phyloP scores from a whole-genome alignment of 2,329 filamentous ascomycete species.

The Dactylonectria estremocensis region DNA sequence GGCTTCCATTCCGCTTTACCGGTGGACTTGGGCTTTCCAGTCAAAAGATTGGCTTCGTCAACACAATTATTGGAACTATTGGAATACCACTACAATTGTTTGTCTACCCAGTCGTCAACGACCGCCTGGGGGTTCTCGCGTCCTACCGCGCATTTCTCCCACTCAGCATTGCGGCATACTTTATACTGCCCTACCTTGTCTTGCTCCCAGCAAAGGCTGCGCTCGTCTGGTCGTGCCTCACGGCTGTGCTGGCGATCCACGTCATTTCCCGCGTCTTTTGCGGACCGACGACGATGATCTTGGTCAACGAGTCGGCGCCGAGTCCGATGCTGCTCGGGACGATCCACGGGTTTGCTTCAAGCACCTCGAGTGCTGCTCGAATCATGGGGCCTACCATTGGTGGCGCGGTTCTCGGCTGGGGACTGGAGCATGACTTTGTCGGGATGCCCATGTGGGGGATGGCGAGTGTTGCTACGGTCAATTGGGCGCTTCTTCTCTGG shows the following conservation, averaged over 20 bases:
- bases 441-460: slow-evolving; percentile 42
- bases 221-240: slow-evolving; percentile 39
- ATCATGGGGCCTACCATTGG: slow-evolving; percentile 45
- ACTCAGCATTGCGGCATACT: slow-evolving; percentile 42
- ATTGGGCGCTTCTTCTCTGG: slow-evolving; percentile 22
- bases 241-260: slow-evolving; percentile 36
- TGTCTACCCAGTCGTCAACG: slow-evolving; percentile 40
- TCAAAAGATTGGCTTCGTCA: slow-evolving; percentile 43
- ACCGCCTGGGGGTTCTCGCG: slow-evolving; percentile 29
- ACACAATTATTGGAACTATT: slow-evolving; percentile 44
- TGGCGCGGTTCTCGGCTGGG: slow-evolving; percentile 44
- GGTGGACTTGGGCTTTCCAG: slow-evolving; percentile 45
- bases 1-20: slow-evolving; percentile 38
- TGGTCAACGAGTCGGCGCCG: slow-evolving; percentile 46
- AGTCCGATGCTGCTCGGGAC: slow-evolving; percentile 41
- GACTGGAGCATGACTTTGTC: slow-evolving; percentile 41
- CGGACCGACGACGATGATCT: slow-evolving; percentile 44
- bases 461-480: slow-evolving; percentile 6
- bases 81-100: slow-evolving; percentile 44
- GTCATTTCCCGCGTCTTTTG: slow-evolving; percentile 44
- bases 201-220: slow-evolving; percentile 32
- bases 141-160: slow-evolving; percentile 43
- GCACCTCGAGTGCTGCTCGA: slow-evolving; percentile 42
- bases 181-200: slow-evolving; percentile 40
- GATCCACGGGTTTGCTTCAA: slow-evolving; percentile 45